phyloP scores from a whole-genome alignment of 352 stramenopile genomes.

The Pythium oligandrum region DNA sequence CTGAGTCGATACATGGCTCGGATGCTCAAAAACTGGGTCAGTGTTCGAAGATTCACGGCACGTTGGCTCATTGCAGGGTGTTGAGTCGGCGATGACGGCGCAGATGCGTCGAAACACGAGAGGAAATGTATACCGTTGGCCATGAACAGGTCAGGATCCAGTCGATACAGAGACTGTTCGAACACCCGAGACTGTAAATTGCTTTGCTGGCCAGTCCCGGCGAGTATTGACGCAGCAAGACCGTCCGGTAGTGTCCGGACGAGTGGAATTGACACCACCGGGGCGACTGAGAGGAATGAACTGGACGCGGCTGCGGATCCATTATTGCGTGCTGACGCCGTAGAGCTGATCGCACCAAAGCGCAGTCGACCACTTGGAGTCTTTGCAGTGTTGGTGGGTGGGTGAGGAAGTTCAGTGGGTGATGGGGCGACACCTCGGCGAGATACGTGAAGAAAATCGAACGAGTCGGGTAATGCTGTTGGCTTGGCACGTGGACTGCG shows the following conservation, averaged over 20 bases:
- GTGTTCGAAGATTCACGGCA: slow-evolving; percentile 29
- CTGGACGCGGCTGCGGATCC: too few species aligned
- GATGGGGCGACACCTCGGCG: too few species aligned
- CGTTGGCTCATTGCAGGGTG: neutral
- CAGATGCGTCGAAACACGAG: slow-evolving; percentile 14
- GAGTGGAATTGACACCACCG: slow-evolving; percentile 11
- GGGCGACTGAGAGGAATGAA: too few species aligned
- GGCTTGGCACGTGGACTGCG: too few species aligned
- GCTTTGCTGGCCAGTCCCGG: too few species aligned
- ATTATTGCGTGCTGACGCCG: too few species aligned
- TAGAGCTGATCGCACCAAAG: too few species aligned
- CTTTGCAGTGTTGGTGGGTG: too few species aligned
- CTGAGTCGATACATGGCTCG: slow-evolving; percentile 39
- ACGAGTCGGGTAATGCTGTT: too few species aligned
- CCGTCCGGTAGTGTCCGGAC: slow-evolving; percentile 14
- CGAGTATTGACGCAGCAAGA: neutral
- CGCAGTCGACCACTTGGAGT: too few species aligned
- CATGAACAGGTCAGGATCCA: slow-evolving; percentile 17
- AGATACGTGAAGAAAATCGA: too few species aligned
- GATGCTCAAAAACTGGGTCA: slow-evolving; percentile 42
- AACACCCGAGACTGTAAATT: slow-evolving; percentile 1
- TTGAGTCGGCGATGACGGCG: slow-evolving; percentile 1
- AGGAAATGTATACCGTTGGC: slow-evolving; percentile 5
- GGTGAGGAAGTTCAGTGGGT: too few species aligned
- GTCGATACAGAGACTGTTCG: slow-evolving; percentile 16